These are phyloP conservation scores for Eurotiales sp. DNA, from an alignment of 2,329 filamentous ascomycete genomes.

Conservation along the genomic window DNA sequence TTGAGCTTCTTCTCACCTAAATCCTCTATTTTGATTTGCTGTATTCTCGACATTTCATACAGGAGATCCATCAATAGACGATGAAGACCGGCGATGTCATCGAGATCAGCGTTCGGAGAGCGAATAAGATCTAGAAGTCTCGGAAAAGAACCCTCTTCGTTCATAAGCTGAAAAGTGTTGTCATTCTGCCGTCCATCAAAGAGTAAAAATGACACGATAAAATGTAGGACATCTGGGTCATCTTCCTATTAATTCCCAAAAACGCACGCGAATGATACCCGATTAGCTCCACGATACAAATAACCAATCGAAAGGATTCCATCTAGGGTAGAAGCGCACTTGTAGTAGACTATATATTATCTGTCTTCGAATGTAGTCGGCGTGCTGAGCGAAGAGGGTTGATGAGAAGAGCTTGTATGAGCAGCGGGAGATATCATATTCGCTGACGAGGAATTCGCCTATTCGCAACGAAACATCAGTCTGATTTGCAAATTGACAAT, in stretches of 20 bases:
- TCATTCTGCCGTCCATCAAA: conserved; percentile 81
- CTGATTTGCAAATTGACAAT: not conserved
- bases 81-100: conserved; percentile 60
- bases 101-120: conserved; percentile 54
- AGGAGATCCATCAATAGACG: conserved; percentile 79
- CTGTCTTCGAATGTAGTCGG: conserved; percentile 85
- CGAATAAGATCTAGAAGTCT: conserved; percentile 79
- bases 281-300: not conserved
- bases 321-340: conserved; percentile 37
- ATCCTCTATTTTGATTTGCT: conserved; percentile 73
- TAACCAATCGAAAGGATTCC: not conserved
- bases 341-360: conserved; percentile 84
- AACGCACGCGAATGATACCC: not conserved
- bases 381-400: conserved; percentile 67
- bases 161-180: conserved; percentile 78
- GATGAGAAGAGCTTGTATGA: conserved; percentile 75
- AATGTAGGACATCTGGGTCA: conserved; percentile 71
- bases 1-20: conserved; percentile 54
- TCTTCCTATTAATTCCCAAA: conserved; percentile 65
- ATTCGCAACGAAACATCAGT: conserved; percentile 19
- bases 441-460: conserved; percentile 69
- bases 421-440: conserved; percentile 77
- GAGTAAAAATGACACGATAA: conserved; percentile 78
- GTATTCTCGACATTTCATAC: conserved; percentile 95
- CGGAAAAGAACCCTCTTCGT: conserved; percentile 76